Evolutionary conservation across 805 yeast species (phyloP).

Genomic region (Pichia ethanolica): DNA sequence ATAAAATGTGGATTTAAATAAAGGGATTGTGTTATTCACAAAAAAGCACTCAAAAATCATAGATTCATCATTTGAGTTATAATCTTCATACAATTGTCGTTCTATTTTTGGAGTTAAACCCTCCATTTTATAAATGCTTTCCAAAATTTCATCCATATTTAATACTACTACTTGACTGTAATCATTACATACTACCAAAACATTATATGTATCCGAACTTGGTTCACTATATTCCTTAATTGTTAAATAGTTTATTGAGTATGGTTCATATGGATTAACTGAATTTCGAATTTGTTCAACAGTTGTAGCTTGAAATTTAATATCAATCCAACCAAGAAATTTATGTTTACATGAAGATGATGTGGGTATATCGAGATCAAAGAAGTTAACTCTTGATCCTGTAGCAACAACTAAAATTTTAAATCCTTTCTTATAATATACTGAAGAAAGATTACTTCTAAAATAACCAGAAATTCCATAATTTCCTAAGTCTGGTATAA

Average conservation of each 20-base stretch:
- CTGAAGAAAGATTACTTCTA: constrained; percentile 1
- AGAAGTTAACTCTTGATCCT: not conserved
- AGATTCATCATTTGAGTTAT: not conserved
- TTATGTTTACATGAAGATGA: not conserved
- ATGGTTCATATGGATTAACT: not conserved
- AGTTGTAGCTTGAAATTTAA: not conserved
- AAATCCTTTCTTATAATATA: not conserved
- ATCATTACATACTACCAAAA: constrained; percentile 4
- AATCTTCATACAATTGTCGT: not conserved
- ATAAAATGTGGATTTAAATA: not conserved
- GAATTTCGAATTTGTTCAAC: not conserved
- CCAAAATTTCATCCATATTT: not conserved
- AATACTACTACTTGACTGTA: constrained; percentile 1
- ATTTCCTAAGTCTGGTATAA: not conserved
- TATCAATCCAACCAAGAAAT: not conserved
- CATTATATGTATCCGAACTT: not conserved
- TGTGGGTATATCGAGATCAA: not conserved
- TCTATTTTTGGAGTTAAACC: not conserved
- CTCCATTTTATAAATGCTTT: not conserved
- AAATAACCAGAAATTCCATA: not conserved
- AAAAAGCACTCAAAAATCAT: not conserved
- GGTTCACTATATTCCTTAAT: not conserved
- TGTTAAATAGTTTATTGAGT: constrained; percentile 1
- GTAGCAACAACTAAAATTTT: not conserved
- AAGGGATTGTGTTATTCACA: not conserved